These are phyloP conservation scores for Mycena polygramma DNA, from an alignment of 768 basidiomycete genomes.

Conservation along the genomic window DNA sequence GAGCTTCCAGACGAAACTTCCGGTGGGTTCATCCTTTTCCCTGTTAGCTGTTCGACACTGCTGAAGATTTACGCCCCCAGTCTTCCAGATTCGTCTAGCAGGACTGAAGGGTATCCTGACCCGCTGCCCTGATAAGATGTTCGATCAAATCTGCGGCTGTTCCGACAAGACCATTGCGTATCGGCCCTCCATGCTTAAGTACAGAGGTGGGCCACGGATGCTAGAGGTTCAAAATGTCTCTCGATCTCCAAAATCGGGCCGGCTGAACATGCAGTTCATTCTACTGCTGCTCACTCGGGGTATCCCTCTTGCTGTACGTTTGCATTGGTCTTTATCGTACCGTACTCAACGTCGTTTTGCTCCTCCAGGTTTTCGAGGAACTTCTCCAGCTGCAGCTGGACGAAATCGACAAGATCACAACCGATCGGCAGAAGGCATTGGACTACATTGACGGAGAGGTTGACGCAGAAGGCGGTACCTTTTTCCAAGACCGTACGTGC, in stretches of 20 bases:
- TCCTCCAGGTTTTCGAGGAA: slow-evolving; percentile 30
- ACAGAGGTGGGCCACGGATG: slow-evolving; percentile 29
- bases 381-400: slow-evolving; percentile 33
- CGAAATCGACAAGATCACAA: slow-evolving; percentile 30
- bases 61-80: slow-evolving; percentile 4
- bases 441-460: slow-evolving; percentile 35
- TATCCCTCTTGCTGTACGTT: slow-evolving; percentile 25
- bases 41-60: background rate
- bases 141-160: slow-evolving; percentile 24
- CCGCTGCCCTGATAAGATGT: slow-evolving; percentile 29
- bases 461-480: slow-evolving; percentile 26
- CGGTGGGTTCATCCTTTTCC: slow-evolving; percentile 19
- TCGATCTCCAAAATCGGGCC: slow-evolving; percentile 25
- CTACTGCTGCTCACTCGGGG: slow-evolving; percentile 36
- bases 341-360: background rate
- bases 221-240: slow-evolving; percentile 37
- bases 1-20: slow-evolving; percentile 22
- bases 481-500: slow-evolving; percentile 34
- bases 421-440: slow-evolving; percentile 30
- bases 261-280: slow-evolving; percentile 40
- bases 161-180: slow-evolving; percentile 36
- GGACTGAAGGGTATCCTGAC: slow-evolving; percentile 39
- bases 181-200: slow-evolving; percentile 38
- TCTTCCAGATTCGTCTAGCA: slow-evolving; percentile 36
- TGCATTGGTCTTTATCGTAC: no score